Base-by-base conservation (phyloP, 179 eudicot species). In the Spergularia azorica region DNA sequence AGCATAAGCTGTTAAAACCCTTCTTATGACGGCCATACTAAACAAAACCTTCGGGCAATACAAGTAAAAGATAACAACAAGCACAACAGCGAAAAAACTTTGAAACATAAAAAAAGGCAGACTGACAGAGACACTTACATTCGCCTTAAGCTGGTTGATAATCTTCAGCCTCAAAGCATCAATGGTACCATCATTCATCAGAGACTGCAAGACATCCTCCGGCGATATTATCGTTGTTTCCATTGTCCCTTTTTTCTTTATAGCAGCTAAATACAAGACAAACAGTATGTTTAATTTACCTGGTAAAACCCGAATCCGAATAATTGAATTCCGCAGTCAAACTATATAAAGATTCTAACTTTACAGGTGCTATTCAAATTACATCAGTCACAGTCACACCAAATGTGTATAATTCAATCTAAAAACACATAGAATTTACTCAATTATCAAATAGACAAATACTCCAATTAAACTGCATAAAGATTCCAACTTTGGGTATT, bases 171-270 rank as follows among this genome's bases (percentile, higher is more conserved):
- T 83, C 63, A 93, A 73, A 57, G 97, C 82, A 67, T 95, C 98
- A 68, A 95, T 91, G 2, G 98, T 90, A 4, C 98, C 98, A 52
- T 95, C 98, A 78, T 93, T 93, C 98, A 90, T 95, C 79, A 95
- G 80, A 13, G 93, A 83, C 83, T 89, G 90, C 83, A 95, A 79
- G 6, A 95, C 98, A 80, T 95, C 97, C 69, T 95, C 93, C 0
- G 98, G 98, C 3, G 89, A 86, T 63, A 95, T 88, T 38, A 95
- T 84, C 3, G 89, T 76, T 5, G 87, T 67, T 58, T 89, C 71
- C 73, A 70, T 52, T 80, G 86, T 90, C 85, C 85, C 70, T 21
- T 6, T 63, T 16, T 71, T 67, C 60, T 26, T 21, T 21, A 26
- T 14, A 16, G 2, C 52, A 17, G 15, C 17, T 32, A 8, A 2